These are phyloP conservation scores for Linum trigynum DNA, from an alignment of 345 rosid species.

Conservation along the genomic window DNA sequence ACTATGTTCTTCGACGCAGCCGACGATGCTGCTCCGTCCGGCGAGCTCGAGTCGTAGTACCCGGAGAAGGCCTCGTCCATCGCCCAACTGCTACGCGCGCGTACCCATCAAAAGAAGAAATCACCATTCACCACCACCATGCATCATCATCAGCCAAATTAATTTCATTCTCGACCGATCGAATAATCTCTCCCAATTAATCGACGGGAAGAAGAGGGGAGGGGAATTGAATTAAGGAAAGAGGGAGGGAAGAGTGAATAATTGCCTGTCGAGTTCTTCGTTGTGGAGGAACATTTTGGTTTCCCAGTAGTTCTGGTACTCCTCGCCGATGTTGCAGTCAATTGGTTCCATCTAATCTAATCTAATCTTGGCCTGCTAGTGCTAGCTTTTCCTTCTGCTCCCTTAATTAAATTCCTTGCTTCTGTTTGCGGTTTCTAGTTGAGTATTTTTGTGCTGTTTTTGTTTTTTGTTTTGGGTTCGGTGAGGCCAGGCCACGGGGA, in stretches of 20 bases:
- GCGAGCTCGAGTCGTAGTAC: slow-evolving; percentile 87
- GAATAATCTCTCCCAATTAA: neutral
- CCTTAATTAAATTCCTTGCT: too few species aligned
- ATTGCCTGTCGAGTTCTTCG: slow-evolving; percentile 39
- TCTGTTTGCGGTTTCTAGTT: too few species aligned
- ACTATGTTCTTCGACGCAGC: slow-evolving; percentile 79
- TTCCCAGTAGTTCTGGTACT: slow-evolving; percentile 54
- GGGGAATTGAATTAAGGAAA: too few species aligned
- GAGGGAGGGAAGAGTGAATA: slow-evolving; percentile 28
- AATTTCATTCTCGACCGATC: neutral
- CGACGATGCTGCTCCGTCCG: slow-evolving; percentile 76
- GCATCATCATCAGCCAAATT: neutral
- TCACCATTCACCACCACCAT: too few species aligned
- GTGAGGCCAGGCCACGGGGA: too few species aligned
- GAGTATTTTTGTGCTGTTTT: too few species aligned
- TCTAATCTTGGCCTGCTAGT: slow-evolving; percentile 42
- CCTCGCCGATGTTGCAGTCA: slow-evolving; percentile 37
- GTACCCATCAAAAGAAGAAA: too few species aligned
- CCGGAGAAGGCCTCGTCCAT: slow-evolving; percentile 48
- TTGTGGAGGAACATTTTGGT: slow-evolving; percentile 44
- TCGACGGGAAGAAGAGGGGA: neutral
- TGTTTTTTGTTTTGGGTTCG: too few species aligned
- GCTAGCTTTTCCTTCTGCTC: neutral
- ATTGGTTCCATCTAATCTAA: slow-evolving; percentile 34
- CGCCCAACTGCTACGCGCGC: slow-evolving; percentile 34